Evolutionary conservation across 148 eudicot genomes (phyloP), one percentile per base, ranked within the genome.

Genomic region (Bassia scoparia): DNA sequence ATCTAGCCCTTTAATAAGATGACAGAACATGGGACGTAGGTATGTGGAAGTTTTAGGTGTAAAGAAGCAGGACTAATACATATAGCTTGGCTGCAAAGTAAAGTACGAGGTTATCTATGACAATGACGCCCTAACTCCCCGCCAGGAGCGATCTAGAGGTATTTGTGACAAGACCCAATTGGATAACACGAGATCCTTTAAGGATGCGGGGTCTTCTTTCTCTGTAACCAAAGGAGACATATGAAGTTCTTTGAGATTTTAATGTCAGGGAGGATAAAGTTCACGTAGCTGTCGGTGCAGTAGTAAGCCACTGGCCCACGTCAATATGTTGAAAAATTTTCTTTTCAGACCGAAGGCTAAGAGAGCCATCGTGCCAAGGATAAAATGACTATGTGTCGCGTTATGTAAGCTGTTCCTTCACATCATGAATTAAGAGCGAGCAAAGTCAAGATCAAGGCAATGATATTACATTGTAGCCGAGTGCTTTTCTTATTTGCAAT

Each of bases 301-400:
- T 87, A 97, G 98, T 72, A 93, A 84, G 81, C 89, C 17, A 89
- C 98, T 11, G 68, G 98, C 98, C n/a, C n/a, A n/a, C n/a, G n/a
- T n/a, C n/a, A n/a, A 0, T 93, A 72, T 81, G 98, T 90, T 24
- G 96, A n/a, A n/a, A n/a, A 89, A 75, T 90, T 93, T 77, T 61
- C 76, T 56, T 86, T n/a, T 79, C 88, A 67, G 94, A 90, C 43
- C n/a, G n/a, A 94, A 84, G 79, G 91, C 98, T n/a, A 90, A 85
- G 84, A 82, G 70, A 44, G 98, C 97, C 5, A 93, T 93, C n/a
- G 98, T 76, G 83, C 75, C 90, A 89, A 86, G 98, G 90, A 79
- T 86, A 81, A 74, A 74, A 87, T 77, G 90, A 81, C 81, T n/a
- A 87, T 65, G 98, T 96, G 23, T 76, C 91, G 11, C 84, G 98